Conservation (phyloP, 371 early-diverging fungal genomes). For the Haplosporangium sp. region DNA sequence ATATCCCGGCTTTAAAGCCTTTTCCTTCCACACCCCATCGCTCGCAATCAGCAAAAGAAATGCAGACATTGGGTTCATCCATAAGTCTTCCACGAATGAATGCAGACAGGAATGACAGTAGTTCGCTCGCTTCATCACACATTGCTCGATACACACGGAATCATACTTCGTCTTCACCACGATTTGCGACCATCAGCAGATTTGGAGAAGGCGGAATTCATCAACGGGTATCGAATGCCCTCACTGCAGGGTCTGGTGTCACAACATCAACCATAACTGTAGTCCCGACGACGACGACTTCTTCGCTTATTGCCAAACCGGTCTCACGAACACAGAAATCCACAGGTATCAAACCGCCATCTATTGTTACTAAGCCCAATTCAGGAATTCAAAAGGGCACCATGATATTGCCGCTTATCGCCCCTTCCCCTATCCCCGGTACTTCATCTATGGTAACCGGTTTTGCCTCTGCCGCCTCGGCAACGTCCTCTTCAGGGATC, state of each 20-base stretch:
- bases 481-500: neutral
- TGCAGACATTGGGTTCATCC: constrained; percentile 5
- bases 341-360: constrained; percentile 38
- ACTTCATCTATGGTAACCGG: neutral
- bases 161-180: constrained; percentile 12
- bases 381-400: constrained; percentile 3
- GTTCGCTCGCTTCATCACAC: constrained; percentile 5
- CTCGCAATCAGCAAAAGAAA: constrained; percentile 13
- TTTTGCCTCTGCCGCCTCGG: neutral
- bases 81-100: constrained; percentile 14
- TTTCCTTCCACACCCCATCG: constrained; percentile 1
- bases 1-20: constrained; percentile 11
- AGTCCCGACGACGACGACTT: neutral
- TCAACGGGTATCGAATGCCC: too few species aligned
- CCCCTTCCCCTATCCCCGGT: constrained; percentile 14
- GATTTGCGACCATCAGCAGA: constrained; percentile 4
- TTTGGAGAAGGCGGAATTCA: neutral
- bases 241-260: too few species aligned
- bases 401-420: constrained; percentile 18
- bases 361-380: constrained; percentile 41
- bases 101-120: constrained; percentile 21
- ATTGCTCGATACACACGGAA: constrained; percentile 27
- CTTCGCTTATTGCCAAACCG: constrained; percentile 37
- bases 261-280: neutral
- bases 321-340: constrained; percentile 18